Base-by-base conservation (phyloP, 2,329 filamentous ascomycete genomes). In the Erysiphe neolycopersici region DNA sequence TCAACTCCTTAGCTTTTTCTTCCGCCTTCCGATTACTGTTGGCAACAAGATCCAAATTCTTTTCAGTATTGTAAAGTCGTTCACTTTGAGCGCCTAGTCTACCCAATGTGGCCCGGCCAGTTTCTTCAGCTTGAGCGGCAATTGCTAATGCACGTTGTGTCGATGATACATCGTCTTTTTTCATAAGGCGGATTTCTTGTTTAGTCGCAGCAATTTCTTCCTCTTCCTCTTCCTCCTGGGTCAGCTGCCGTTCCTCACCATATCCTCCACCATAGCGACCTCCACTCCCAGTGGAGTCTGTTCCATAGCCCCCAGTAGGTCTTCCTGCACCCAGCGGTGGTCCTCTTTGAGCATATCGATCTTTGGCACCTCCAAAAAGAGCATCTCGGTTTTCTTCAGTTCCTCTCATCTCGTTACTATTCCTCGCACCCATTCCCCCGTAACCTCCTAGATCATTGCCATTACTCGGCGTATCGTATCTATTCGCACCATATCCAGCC, bases 1-100 rank as follows among this genome's bases (percentile, higher is more conserved):
- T 87, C 33, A 94, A 64, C 56, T 93, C 83, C 41, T 74, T 71
- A 1, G 83, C 78, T 52, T 81, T 79, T 50, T 85, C 81, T 51
- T 84, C 76, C 0, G 81, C 80, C 46, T 79, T 64, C 46, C 73
- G 71, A 52, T 80, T 81, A 56, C 84, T 76, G 49, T 76, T 77
- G n/a, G 71, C 62, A 4, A 83, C 79, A 49, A 81, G 65, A 52
- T 93, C 82, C 45, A 94, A 67, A 53, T 87, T 83, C 59, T 72
- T 73, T 59, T 92, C 81, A 0, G 79, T 81, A 54, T 85, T 82
- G 56, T 85, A 73, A 44, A 92, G 68, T 14, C 77, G 69, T 56
- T 92, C 82, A 46, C 78, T 79, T 58, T 93, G 84, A 13, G 69
- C 72, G 43, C 76, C 79, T 12, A 92, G 69, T 45, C 78, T 68